Conservation (phyloP, 2,329 filamentous ascomycete genomes). For the Didymella arachidicola region DNA sequence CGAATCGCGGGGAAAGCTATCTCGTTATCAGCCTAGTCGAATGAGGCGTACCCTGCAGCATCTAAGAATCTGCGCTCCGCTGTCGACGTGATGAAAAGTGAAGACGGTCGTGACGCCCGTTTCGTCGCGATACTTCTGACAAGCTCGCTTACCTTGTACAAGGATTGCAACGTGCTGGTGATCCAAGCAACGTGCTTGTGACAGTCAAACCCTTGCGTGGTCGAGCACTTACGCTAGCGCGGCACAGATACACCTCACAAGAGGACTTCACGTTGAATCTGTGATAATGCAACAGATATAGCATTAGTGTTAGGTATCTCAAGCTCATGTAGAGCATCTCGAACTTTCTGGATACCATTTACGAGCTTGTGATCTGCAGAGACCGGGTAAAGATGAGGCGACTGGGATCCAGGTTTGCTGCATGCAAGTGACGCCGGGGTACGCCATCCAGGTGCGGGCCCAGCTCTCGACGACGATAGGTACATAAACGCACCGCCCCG, state of each 20-base stretch:
- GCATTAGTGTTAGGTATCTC: conserved; percentile 25
- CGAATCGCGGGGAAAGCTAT: conserved; percentile 17
- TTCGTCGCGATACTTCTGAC: neutral
- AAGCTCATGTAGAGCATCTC: neutral
- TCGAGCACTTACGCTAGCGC: conserved; percentile 8
- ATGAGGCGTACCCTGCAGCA: conserved; percentile 10
- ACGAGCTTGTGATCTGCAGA: neutral
- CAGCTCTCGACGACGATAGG: conserved; percentile 27
- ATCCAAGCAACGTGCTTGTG: conserved; percentile 14
- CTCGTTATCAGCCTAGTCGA: conserved; percentile 8
- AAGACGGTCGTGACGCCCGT: neutral
- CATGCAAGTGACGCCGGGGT: conserved; percentile 37
- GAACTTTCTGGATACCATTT: neutral
- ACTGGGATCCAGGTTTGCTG: conserved; percentile 29
- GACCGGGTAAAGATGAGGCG: conserved; percentile 14
- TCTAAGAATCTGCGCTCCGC: conserved; percentile 16
- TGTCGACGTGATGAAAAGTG: neutral
- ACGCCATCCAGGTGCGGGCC: conserved; percentile 42
- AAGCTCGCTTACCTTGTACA: neutral
- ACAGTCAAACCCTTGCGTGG: conserved; percentile 1
- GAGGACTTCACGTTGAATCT: neutral
- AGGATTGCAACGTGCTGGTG: conserved; percentile 1
- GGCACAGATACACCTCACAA: conserved; percentile 9
- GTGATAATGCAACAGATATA: conserved; percentile 21
- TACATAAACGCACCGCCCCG: conserved; percentile 41